phyloP scores from a whole-genome alignment of 805 yeast genomes.

The Wickerhamomyces canadensis region DNA sequence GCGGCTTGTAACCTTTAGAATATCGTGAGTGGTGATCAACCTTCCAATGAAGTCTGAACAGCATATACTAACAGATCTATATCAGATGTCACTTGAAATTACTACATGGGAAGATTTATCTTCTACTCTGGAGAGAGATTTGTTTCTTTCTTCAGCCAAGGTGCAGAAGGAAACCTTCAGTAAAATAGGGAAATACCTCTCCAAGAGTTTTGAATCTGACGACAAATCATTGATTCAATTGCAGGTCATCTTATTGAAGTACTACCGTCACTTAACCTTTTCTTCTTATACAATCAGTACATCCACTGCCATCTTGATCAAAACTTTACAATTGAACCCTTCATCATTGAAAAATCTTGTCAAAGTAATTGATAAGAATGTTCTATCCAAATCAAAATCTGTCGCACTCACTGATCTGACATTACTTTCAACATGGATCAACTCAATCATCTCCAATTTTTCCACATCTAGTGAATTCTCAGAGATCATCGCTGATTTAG shows the following conservation, averaged over 20 bases:
- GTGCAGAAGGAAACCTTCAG: slow-evolving; percentile 20
- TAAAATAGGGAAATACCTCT: slow-evolving; percentile 5
- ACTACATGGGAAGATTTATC: slow-evolving; percentile 18
- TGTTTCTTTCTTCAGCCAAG: slow-evolving; percentile 16
- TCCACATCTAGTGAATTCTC: slow-evolving; percentile 23
- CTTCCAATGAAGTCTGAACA: no score
- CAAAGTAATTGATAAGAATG: slow-evolving; percentile 23
- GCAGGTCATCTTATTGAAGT: slow-evolving; percentile 15
- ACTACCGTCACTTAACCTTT: slow-evolving; percentile 13
- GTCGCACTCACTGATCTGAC: slow-evolving; percentile 53
- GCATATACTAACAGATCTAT: background rate
- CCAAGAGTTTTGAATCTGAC: slow-evolving; percentile 1
- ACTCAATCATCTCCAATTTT: slow-evolving; percentile 28
- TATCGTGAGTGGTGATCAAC: background rate
- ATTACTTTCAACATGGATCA: slow-evolving; percentile 54
- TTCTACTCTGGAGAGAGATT: slow-evolving; percentile 15
- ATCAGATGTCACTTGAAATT: slow-evolving; percentile 5
- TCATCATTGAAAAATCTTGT: slow-evolving; percentile 7
- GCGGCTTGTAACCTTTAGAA: background rate
- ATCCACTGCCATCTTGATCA: slow-evolving; percentile 11
- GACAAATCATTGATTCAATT: slow-evolving; percentile 13
- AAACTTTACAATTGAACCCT: slow-evolving; percentile 9
- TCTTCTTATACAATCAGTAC: slow-evolving; percentile 2
- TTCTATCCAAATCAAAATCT: slow-evolving; percentile 26
- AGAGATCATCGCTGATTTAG: slow-evolving; percentile 24